Base-by-base conservation (phyloP, 306 rosid species). In the Vigna angularis region DNA sequence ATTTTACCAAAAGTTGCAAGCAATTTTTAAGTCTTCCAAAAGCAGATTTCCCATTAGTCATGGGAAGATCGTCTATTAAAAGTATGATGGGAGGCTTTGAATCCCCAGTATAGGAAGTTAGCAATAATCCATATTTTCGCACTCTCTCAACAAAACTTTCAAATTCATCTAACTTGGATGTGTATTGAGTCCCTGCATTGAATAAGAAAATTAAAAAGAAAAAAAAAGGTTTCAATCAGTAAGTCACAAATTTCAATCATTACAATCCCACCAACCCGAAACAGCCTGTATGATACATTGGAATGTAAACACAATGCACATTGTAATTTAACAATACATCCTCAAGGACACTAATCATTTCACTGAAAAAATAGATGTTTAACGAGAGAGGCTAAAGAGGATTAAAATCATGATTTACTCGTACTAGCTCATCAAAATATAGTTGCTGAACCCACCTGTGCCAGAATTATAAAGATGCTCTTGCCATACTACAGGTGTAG, bases 401-500 rank as follows among this genome's bases (percentile, higher is more conserved):
- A 13, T 17, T 30, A 61, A 34, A 69, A 71, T 18, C 11, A 38
- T 42, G 50, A 24, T 59, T 58, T 75, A 74, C 47, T 30, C 64
- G 51, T 18, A 42, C 62, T 24, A 66, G 49, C 58, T 72, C 34
- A 67, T 55, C 40, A 70, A 68, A 65, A 65, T 18, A 83, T 34
- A 47, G 17, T 72, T 4, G 49, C 68, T 20, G 44, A 66, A 74
- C 87, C 69, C 73, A 92, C 98, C 98, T 89, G 88, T 55, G 76
- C 87, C 78, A 32, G 88, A 87, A 79, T 87, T 95, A 66, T 95
- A 83, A 59, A 89, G 85, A 85, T 92, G 95, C 66, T 95, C 98
- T 86, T 88, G 91, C 98, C 98, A 95, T 81, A 89, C 63, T 44
- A 87, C 85, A 51, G 97, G 98, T n/a, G 98, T 92, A 77, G 98